Conservation (phyloP, 345 rosid species). For the Mercurialis annua region DNA sequence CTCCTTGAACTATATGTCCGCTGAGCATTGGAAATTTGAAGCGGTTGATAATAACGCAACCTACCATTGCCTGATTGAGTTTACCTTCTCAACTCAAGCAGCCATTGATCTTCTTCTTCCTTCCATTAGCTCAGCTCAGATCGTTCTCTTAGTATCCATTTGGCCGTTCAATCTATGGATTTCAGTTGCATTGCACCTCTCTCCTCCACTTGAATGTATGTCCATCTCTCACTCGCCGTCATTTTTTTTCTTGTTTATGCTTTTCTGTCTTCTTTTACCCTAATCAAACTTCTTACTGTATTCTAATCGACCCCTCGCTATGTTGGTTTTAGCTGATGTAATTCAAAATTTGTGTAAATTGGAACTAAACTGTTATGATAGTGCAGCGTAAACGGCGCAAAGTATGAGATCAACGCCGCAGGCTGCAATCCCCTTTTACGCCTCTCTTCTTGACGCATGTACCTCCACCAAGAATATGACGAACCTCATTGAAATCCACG, state of each 20-base stretch:
- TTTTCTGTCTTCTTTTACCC: neutral
- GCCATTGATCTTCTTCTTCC: neutral
- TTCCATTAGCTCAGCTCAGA: slow-evolving; percentile 17
- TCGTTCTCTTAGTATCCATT: slow-evolving; percentile 10
- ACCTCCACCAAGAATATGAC: slow-evolving; percentile 18
- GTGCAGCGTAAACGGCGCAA: no score
- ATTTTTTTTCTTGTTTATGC: neutral
- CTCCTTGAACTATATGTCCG: no score
- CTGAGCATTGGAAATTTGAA: no score
- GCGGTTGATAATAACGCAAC: no score
- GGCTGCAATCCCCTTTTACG: slow-evolving; percentile 17
- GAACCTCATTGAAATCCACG: slow-evolving; percentile 30
- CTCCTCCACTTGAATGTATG: slow-evolving; percentile 2
- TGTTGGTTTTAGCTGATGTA: no score
- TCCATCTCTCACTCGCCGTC: neutral
- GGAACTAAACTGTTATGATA: no score
- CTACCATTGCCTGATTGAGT: no score
- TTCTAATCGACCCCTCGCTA: no score
- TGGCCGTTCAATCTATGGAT: neutral
- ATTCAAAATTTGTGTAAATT: no score
- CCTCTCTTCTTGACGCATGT: slow-evolving; percentile 23
- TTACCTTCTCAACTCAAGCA: no score
- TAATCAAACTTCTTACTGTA: no score
- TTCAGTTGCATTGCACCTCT: neutral
- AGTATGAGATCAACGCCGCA: no score